These are phyloP conservation scores for Brassica incana DNA, from an alignment of 345 rosid genomes.

Conservation along the genomic window DNA sequence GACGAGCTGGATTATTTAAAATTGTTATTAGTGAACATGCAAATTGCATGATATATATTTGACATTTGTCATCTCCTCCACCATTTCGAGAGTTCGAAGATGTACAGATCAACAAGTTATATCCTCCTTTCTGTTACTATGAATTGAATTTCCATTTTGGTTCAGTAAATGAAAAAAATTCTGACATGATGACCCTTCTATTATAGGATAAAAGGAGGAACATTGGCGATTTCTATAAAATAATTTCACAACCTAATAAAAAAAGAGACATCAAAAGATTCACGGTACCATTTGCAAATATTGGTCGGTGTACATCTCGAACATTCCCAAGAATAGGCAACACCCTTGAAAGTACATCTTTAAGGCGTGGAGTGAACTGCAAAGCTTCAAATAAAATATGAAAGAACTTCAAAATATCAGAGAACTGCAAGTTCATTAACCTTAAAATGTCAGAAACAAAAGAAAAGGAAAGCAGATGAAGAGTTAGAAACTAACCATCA, in stretches of 20 bases:
- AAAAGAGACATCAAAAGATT: conserved; percentile 21
- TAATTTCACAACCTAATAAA: not conserved
- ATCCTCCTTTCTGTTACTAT: conserved; percentile 6
- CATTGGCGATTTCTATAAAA: not conserved
- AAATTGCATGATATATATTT: conserved; percentile 16
- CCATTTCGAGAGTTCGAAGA: conserved; percentile 5
- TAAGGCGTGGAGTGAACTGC: conserved; percentile 92
- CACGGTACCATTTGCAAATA: conserved; percentile 85
- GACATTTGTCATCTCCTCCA: conserved; percentile 19
- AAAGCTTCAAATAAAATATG: conserved; percentile 66
- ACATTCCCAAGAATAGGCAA: conserved; percentile 89
- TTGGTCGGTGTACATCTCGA: conserved; percentile 80
- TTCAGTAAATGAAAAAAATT: conserved; percentile 20
- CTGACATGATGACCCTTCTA: conserved; percentile 2
- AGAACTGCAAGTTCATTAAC: conserved; percentile 21
- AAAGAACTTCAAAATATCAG: conserved; percentile 42
- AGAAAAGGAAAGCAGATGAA: conserved; percentile 9
- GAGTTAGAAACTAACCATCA: conserved; percentile 67
- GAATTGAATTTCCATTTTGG: conserved; percentile 6
- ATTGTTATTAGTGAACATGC: not conserved
- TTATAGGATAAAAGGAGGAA: not conserved
- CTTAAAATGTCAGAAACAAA: conserved; percentile 10
- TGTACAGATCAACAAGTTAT: conserved; percentile 24
- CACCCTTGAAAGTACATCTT: conserved; percentile 84
- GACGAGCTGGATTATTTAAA: conserved; percentile 7